These are phyloP conservation scores for Colletotrichum sp. DNA, from an alignment of 2,329 filamentous ascomycete species.

Conservation along the genomic window DNA sequence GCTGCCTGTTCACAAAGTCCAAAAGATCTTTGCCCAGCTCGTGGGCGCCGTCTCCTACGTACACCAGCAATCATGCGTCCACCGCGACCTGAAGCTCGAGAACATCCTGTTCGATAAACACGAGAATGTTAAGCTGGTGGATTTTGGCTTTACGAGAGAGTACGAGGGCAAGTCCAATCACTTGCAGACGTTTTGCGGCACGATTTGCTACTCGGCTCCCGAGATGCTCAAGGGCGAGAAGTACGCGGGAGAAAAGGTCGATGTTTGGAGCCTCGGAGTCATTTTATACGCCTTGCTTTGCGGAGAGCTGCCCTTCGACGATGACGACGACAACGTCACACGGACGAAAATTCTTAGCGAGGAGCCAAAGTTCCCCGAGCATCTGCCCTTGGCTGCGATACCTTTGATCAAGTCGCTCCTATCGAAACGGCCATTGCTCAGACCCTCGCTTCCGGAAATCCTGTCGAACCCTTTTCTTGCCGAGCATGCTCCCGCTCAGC, in stretches of 20 bases:
- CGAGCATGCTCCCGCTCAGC: slow-evolving; percentile 86
- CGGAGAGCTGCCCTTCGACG: slow-evolving; percentile 92
- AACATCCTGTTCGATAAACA: slow-evolving; percentile 96
- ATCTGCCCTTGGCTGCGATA: slow-evolving; percentile 78
- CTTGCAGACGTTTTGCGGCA: slow-evolving; percentile 96
- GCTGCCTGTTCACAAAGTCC: slow-evolving; percentile 83
- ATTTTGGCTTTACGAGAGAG: slow-evolving; percentile 97
- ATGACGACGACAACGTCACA: slow-evolving; percentile 89
- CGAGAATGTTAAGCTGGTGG: slow-evolving; percentile 96
- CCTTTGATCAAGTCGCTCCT: slow-evolving; percentile 80
- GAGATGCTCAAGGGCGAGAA: slow-evolving; percentile 99
- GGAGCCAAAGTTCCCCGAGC: slow-evolving; percentile 84
- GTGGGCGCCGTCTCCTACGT: slow-evolving; percentile 96
- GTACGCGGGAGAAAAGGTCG: slow-evolving; percentile 96
- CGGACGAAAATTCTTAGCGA: slow-evolving; percentile 84
- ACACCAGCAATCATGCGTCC: slow-evolving; percentile 92
- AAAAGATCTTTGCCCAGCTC: slow-evolving; percentile 94
- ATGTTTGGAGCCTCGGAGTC: slow-evolving; percentile 91
- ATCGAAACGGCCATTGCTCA: slow-evolving; percentile 85
- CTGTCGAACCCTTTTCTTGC: slow-evolving; percentile 86
- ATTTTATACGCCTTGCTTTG: slow-evolving; percentile 84
- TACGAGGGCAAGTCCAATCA: slow-evolving; percentile 96
- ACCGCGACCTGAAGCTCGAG: slow-evolving; percentile 95
- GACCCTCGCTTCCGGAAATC: slow-evolving; percentile 84
- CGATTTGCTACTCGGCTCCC: slow-evolving; percentile 95